These are phyloP conservation scores for Pichia nakasei DNA, from an alignment of 805 yeast species.

Conservation along the genomic window DNA sequence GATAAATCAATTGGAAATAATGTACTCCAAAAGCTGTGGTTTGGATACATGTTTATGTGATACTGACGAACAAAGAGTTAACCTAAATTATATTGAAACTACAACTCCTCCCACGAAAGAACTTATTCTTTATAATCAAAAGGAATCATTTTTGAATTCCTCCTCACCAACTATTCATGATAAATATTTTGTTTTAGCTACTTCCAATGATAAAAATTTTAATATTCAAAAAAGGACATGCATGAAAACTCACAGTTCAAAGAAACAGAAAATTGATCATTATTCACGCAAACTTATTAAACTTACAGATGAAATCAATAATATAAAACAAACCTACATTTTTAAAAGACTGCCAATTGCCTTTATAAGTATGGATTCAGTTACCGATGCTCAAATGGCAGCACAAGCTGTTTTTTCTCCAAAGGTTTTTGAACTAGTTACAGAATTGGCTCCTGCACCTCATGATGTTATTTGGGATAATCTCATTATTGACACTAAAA, in stretches of 20 bases:
- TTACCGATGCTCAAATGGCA: conserved; percentile 93
- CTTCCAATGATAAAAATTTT: neutral
- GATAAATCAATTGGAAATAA: conserved; percentile 30
- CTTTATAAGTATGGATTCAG: conserved; percentile 88
- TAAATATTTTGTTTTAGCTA: conserved; percentile 3
- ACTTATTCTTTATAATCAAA: conserved; percentile 10
- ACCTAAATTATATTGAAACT: conserved; percentile 24
- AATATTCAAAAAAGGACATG: neutral
- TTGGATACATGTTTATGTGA: conserved; percentile 30
- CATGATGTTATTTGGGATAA: conserved; percentile 83
- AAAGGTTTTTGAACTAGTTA: conserved; percentile 71
- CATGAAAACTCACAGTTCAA: conserved; percentile 3
- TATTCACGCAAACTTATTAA: conserved; percentile 28
- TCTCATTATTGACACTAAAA: conserved; percentile 32
- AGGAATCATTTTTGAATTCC: neutral
- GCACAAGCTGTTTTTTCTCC: conserved; percentile 96
- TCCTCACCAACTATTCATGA: neutral
- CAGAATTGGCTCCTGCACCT: conserved; percentile 91
- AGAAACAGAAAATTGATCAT: conserved; percentile 26
- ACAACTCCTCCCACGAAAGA: conserved; percentile 10
- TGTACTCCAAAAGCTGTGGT: conserved; percentile 35
- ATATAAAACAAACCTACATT: conserved; percentile 23
- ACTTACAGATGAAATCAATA: conserved; percentile 32
- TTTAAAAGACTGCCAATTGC: conserved; percentile 40
- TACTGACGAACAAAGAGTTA: conserved; percentile 17